Base-by-base conservation (phyloP, 495 filamentous ascomycete genomes). In the Acidomyces sp. region DNA sequence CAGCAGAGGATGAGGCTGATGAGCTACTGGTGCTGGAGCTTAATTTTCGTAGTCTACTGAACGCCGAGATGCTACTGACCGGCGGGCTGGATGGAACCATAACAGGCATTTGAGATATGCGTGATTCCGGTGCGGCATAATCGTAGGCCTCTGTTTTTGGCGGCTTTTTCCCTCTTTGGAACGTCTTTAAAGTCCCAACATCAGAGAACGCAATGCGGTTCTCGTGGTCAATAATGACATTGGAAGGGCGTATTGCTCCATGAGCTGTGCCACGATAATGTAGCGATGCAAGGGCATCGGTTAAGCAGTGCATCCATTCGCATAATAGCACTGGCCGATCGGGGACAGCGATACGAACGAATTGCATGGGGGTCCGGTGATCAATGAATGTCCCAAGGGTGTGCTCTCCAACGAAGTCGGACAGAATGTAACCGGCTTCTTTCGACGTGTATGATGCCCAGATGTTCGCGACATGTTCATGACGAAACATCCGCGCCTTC, bases 291-390 rank as follows among this genome's bases (percentile, higher is more conserved):
- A 93, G 54, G 7, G 79, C 82, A 46, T 85, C 80, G 0, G 74
- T 68, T 1, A 96, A 69, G 54, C 88, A 94, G 58, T 86, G 84
- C 28, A 88, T 74, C 87, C 88, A 94, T 48, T 80, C 77, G 51
- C 93, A 66, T 12, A 93, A 57, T 2, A 78, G 65, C 22, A 67
- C 60, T 21, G 80, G 72, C 20, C 82, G 74, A n/a, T 73, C 69
- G 40, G 74, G 65, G 55, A 92, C 93, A 2, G 75, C 55, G 2
- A 93, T 62, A 2, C 69, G 69, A 54, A 87, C 86, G 62, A 86
- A 74, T 32, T 60, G 57, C 7, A 39, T 17, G 9, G 58, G 51
- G 24, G 51, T 55, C 2, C 59, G 43, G 35, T 78, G 78, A 10
- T 77, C 71, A 29, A 94, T 64, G 59, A 93, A 85, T 1, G 71